Evolutionary conservation across 2,329 filamentous ascomycete species (phyloP).

Genomic region (Aspergillus eucalypticola): DNA sequence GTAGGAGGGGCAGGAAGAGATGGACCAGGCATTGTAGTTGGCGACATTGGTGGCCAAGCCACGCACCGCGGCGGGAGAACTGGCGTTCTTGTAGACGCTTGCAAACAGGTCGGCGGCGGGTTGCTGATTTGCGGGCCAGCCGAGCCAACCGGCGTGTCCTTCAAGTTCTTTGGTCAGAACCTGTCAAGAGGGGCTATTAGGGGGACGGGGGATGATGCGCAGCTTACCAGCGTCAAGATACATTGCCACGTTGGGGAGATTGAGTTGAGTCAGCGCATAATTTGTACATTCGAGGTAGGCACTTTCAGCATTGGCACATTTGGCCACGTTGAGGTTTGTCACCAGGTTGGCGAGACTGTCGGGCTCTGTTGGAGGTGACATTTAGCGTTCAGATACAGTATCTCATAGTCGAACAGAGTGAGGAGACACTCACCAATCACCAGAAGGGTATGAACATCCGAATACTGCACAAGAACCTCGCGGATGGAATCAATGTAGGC

Average conservation of each 20-base stretch:
- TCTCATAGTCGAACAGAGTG: too few relatives aligned
- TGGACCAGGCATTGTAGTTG: slow-evolving; percentile 60
- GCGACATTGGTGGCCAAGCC: slow-evolving; percentile 61
- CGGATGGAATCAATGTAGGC: slow-evolving; percentile 59
- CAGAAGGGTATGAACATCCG: slow-evolving; percentile 54
- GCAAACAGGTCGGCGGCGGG: slow-evolving; percentile 54
- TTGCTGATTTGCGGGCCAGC: slow-evolving; percentile 62
- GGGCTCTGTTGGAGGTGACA: slow-evolving; percentile 51
- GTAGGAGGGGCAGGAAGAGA: slow-evolving; percentile 47
- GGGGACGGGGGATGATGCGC: not conserved
- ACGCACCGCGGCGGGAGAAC: slow-evolving; percentile 50
- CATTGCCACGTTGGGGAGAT: slow-evolving; percentile 63
- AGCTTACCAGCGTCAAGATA: slow-evolving; percentile 60
- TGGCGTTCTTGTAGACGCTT: slow-evolving; percentile 49
- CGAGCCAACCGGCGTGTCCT: slow-evolving; percentile 63
- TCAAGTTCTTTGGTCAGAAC: not conserved
- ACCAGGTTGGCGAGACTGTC: slow-evolving; percentile 65
- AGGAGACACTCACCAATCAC: slow-evolving; percentile 50
- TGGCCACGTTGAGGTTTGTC: slow-evolving; percentile 57
- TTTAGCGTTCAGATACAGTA: not conserved
- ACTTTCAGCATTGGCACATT: slow-evolving; percentile 56
- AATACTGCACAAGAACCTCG: slow-evolving; percentile 54
- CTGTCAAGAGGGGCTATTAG: accelerated
- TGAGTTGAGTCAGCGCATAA: slow-evolving; percentile 59
- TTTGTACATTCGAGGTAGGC: slow-evolving; percentile 58